phyloP scores from a whole-genome alignment of 768 basidiomycete genomes.

The Daedaleopsis nitida region DNA sequence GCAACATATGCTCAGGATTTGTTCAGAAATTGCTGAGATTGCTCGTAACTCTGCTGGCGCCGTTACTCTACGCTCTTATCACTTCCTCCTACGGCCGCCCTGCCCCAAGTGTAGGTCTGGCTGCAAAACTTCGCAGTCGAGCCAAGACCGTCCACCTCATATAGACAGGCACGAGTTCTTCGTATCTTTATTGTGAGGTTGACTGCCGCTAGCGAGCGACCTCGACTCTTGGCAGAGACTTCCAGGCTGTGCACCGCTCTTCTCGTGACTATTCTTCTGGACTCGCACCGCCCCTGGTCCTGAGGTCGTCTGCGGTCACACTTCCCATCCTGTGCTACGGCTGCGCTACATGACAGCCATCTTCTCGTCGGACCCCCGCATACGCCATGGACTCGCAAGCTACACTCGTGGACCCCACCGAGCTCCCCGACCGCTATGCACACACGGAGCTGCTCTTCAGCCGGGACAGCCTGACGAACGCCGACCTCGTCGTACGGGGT shows the following conservation, averaged over 20 bases:
- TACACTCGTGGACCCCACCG: slow-evolving; percentile 4
- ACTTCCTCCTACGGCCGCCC: too few relatives aligned
- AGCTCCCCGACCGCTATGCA: slow-evolving; percentile 9
- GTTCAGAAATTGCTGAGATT: too few relatives aligned
- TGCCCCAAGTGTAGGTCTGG: too few relatives aligned
- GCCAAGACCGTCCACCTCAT: too few relatives aligned
- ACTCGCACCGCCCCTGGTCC: too few relatives aligned
- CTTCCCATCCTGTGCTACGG: too few relatives aligned
- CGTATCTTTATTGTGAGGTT: not conserved
- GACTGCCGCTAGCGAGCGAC: not conserved
- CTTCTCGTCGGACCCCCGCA: not conserved
- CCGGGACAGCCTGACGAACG: slow-evolving; percentile 7
- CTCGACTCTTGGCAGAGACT: not conserved
- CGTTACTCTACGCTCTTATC: too few relatives aligned
- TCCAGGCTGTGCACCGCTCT: not conserved
- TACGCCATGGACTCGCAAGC: slow-evolving; percentile 5
- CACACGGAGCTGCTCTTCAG: slow-evolving; percentile 2
- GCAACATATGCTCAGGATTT: too few relatives aligned
- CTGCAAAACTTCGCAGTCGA: too few relatives aligned
- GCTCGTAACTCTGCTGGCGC: too few relatives aligned
- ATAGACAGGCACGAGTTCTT: too few relatives aligned
- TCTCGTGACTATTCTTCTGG: not conserved
- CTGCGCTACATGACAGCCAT: not conserved
- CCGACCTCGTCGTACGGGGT: slow-evolving; percentile 1
- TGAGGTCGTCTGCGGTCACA: too few relatives aligned